These are phyloP conservation scores for Diaporthe capsici DNA, from an alignment of 2,329 filamentous ascomycete genomes.

Conservation along the genomic window DNA sequence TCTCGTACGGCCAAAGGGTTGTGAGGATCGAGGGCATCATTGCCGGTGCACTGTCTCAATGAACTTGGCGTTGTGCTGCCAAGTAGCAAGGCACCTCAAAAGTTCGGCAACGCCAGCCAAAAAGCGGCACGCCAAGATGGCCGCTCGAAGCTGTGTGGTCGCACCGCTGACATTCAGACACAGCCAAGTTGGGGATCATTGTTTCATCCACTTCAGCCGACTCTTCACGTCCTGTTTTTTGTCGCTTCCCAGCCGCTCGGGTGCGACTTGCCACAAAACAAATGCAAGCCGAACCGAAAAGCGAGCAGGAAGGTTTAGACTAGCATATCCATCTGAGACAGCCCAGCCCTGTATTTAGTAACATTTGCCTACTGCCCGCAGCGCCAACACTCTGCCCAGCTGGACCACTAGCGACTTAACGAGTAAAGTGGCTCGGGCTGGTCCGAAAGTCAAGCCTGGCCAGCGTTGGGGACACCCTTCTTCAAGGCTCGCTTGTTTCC, in stretches of 20 bases:
- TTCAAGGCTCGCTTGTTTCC: conserved; percentile 30
- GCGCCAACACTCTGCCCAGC: neutral
- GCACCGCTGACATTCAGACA: conserved; percentile 17
- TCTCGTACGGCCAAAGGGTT: neutral
- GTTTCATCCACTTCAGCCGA: conserved; percentile 27
- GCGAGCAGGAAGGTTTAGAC: conserved; percentile 23
- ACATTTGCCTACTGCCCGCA: neutral
- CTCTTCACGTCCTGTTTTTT: neutral
- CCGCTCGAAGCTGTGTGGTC: conserved; percentile 12
- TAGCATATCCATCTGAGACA: neutral
- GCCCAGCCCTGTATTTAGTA: conserved; percentile 12
- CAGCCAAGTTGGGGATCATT: conserved; percentile 31
- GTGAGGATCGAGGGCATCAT: neutral
- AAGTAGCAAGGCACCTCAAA: neutral
- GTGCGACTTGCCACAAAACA: neutral
- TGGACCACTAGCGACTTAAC: neutral
- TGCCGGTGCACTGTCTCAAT: conserved; percentile 21
- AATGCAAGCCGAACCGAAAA: conserved; percentile 14
- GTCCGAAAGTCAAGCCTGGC: conserved; percentile 10
- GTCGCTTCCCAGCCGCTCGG: conserved; percentile 6
- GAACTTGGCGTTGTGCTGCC: conserved; percentile 28
- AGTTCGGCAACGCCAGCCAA: conserved; percentile 19
- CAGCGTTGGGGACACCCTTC: neutral
- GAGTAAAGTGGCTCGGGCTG: conserved; percentile 20
- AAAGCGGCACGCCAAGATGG: conserved; percentile 7